Base-by-base conservation (phyloP, 306 rosid species). In the Echinosophora koreensis region DNA sequence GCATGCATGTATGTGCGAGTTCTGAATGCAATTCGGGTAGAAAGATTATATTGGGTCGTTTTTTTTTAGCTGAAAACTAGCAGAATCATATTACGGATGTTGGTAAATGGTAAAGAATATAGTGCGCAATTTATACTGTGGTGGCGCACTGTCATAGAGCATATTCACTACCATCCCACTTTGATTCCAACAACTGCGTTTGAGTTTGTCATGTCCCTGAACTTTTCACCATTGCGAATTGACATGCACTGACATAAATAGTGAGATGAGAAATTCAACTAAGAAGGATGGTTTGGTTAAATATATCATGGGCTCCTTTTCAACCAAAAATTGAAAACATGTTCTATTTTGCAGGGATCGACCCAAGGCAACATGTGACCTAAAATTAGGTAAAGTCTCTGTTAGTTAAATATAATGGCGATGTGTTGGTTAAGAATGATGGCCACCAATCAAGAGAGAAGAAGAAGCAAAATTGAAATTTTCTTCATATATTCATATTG, bases 71-170 rank as follows among this genome's bases (percentile, higher is more conserved):
- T 58, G 54, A 76, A n/a, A 65, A 37, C 11, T 14, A 55, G 5
- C 32, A 18, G 7, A 27, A 12, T 66, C 12, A 38, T 3, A 34
- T 30, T 18, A 63, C 18, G 60, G 32, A 77, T 18, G 74, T 44
- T 73, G 28, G 74, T 70, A 47, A 39, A 69, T 71, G 55, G 54
- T 62, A 71, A 47, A 56, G 12, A 73, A 73, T 50, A 41, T 30
- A 30, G 50, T 37, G 71, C 57, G 44, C 77, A 78, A 59, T 79
- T 38, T 5, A 9, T 8, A 55, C 41, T 72, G 35, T 83, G 78
- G 86, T 78, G 83, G 18, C 1, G 6, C 67, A 18, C 8, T 8
- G 86, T 78, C 86, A 83, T 3, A 66, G 15, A 58, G 46, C 83
- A 83, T 44, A n/a, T 64, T 57, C 78, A 81, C 58, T 57, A 17